Evolutionary conservation across 352 stramenopile species (phyloP), one percentile per base, ranked within the genome.

Genomic region (Phytophthora vignae): DNA sequence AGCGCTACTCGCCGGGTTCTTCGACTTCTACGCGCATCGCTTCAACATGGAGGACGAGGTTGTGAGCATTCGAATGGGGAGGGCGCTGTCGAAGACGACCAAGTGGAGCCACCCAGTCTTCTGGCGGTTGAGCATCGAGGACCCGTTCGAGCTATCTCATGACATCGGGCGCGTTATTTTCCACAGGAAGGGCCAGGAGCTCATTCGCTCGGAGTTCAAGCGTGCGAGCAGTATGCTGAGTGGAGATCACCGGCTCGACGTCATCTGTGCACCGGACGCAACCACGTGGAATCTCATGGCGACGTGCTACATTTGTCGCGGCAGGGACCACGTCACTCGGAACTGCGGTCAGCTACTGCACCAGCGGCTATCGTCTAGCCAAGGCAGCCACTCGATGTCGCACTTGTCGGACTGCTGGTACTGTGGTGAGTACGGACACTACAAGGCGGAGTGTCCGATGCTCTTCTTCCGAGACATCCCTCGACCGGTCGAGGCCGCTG

Each of bases 31-130:
- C 78, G 91, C 94, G 3, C 94, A 84, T 52, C 86, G 98, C 44
- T 99, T 99, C 70, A 97, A 99, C 79, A 92, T 96, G 73, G 94
- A 98, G 52, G 84, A 96, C 52, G 77, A 97, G 21, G 95, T 99
- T 5, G 94, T 99, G 52, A 98, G 92, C 62, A 83, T 99, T 14
- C 90, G 97, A 10, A 85, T 83, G 15, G 96, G 86, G 11, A 73
- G 73, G 3, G 36, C 81, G 8, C 68, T 95, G 56, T 82, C 84
- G 2, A 94, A 93, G 67, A 82, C 79, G 40, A 86, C 82, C 14
- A 95, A 89, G 49, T 94, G 88, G 85, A 90, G 78, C 33, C 83
- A 90, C 17, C 65, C 82, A 0, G 77, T 88, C 4, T 74, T 80
- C 5, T 96, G 90, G 88, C 87, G 90, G 15, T 65, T 97, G 50